Evolutionary conservation across 225 moss, liverwort and hornwort species (phyloP).

Genomic region (Physcomitrium patens): DNA sequence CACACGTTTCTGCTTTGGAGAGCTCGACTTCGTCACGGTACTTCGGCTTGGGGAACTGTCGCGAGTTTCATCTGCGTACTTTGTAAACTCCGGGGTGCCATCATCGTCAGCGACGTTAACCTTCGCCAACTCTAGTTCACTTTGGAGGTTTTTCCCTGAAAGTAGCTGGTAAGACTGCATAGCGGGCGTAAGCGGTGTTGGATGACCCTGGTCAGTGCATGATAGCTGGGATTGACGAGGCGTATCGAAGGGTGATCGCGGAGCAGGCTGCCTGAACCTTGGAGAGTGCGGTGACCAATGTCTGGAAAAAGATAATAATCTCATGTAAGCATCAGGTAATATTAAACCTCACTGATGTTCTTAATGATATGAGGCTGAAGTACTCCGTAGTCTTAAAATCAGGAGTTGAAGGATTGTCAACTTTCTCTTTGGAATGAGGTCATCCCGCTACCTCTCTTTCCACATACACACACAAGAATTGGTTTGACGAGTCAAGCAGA

Average conservation of each 20-base stretch:
- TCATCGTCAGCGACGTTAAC: constrained; percentile 34
- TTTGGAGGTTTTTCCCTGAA: constrained; percentile 44
- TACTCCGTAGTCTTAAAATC: too few relatives aligned
- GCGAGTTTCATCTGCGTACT: constrained; percentile 56
- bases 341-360: too few relatives aligned
- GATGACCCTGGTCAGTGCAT: constrained; percentile 33
- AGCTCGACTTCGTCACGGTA: constrained; percentile 75
- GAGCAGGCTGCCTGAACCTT: constrained; percentile 57
- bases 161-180: constrained; percentile 37
- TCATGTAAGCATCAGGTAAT: neutral
- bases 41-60: constrained; percentile 57
- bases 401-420: too few relatives aligned
- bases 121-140: constrained; percentile 48
- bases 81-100: constrained; percentile 56
- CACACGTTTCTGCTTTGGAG: constrained; percentile 91
- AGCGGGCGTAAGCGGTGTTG: constrained; percentile 30
- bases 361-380: too few relatives aligned
- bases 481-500: too few relatives aligned
- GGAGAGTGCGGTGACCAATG: constrained; percentile 47
- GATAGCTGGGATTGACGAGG: constrained; percentile 42
- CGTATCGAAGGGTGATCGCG: constrained; percentile 55
- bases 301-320: constrained; percentile 18
- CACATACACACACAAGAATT: too few relatives aligned
- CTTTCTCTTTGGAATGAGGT: too few relatives aligned
- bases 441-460: too few relatives aligned